A percentile compares a stretch with the other conserved stretches of the same genome.
Conservation (phyloP, 78 protist species). For the Dictyostelium purpureum region DNA sequence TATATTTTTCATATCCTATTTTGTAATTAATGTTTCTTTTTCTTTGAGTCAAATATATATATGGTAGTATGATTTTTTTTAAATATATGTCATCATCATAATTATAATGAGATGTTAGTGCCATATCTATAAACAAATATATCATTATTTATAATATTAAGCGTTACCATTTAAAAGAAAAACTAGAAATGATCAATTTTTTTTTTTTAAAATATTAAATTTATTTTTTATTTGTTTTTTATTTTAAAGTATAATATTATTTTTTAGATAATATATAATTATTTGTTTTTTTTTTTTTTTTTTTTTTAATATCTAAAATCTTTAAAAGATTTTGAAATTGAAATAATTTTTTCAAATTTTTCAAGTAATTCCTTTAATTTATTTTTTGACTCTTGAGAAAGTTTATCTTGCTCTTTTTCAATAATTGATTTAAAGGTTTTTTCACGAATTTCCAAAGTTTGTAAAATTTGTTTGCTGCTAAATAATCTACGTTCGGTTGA, state of each 20-base stretch:
- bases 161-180: too few relatives aligned
- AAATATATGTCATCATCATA: too few relatives aligned
- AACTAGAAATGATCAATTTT: neutral
- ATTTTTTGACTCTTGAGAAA: neutral
- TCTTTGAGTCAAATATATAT: too few relatives aligned
- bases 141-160: too few relatives aligned
- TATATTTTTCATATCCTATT: neutral
- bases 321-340: constrained; percentile 1
- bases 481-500: constrained; percentile 30
- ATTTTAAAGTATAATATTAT: neutral
- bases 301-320: neutral
- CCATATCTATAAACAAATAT: too few relatives aligned
- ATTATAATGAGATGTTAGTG: too few relatives aligned
- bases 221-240: neutral
- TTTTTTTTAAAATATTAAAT: too few relatives aligned
- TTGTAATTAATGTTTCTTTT: neutral
- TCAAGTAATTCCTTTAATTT: neutral
- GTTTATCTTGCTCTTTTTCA: neutral
- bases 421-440: neutral
- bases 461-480: neutral
- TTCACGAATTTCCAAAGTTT: neutral
- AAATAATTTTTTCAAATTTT: constrained; percentile 8
- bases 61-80: neutral
- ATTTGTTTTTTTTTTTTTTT: neutral
- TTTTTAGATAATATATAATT: too few relatives aligned